phyloP scores from a whole-genome alignment of 257 asterid genomes.

The Fraxinus pennsylvanica region DNA sequence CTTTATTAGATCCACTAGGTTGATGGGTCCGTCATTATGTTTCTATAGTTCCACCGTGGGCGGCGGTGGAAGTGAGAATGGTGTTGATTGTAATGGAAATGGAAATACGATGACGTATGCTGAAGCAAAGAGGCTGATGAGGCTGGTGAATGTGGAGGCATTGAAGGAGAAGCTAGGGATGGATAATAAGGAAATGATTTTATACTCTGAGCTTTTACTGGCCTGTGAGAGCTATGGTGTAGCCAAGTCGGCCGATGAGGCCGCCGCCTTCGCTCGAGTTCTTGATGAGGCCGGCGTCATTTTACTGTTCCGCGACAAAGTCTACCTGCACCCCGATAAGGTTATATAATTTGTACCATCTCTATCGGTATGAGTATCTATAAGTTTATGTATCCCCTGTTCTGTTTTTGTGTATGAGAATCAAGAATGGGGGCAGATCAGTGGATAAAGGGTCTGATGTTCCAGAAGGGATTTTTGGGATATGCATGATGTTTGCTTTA shows the following conservation, averaged over 20 bases:
- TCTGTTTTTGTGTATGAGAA: not conserved
- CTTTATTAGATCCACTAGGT: not conserved
- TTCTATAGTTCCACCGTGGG: conserved; percentile 18
- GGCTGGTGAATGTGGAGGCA: conserved; percentile 78
- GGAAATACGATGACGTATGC: conserved; percentile 41
- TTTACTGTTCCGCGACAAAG: conserved; percentile 80
- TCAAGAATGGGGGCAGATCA: not conserved
- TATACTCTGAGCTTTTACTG: conserved; percentile 51
- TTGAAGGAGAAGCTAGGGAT: conserved; percentile 66
- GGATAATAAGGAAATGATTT: conserved; percentile 62
- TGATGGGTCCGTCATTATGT: not conserved
- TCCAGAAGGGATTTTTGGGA: not conserved
- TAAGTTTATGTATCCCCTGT: not conserved
- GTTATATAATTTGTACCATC: conserved; percentile 25
- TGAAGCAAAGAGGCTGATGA: conserved; percentile 82
- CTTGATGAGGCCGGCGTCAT: conserved; percentile 86
- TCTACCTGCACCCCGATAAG: conserved; percentile 79
- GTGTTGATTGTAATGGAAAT: not conserved
- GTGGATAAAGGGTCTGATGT: not conserved
- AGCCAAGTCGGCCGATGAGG: conserved; percentile 61
- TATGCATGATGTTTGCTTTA: not conserved
- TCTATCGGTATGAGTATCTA: not conserved
- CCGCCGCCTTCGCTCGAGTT: conserved; percentile 62
- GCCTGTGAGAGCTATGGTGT: conserved; percentile 61
- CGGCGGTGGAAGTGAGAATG: not conserved